phyloP scores from a whole-genome alignment of 305 asterid species.

The Ilex paraguariensis region DNA sequence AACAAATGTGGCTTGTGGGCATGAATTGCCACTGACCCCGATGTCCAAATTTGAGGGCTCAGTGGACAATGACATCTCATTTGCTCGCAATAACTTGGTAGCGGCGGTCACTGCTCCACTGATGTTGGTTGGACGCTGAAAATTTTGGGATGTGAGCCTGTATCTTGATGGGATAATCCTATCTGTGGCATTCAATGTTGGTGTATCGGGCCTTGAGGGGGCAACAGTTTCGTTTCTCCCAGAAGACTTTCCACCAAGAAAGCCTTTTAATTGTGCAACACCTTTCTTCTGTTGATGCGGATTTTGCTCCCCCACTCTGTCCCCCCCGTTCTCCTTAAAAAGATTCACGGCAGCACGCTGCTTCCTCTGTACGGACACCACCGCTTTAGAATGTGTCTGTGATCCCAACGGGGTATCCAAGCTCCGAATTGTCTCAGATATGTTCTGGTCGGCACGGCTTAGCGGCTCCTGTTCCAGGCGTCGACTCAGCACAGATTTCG shows the following conservation, averaged over 20 bases:
- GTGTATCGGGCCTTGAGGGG: constrained; percentile 64
- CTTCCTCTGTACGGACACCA: constrained; percentile 34
- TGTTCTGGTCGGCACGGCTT: constrained; percentile 3
- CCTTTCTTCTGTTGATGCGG: constrained; percentile 9
- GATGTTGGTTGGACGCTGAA: constrained; percentile 34
- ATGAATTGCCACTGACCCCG: not conserved
- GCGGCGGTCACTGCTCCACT: constrained; percentile 47
- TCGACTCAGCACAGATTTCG: constrained; percentile 54
- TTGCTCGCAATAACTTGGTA: constrained; percentile 46
- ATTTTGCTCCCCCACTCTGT: constrained; percentile 22
- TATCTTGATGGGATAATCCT: constrained; percentile 70
- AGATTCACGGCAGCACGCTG: constrained; percentile 33
- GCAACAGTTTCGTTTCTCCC: constrained; percentile 21
- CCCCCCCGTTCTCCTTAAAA: constrained; percentile 33
- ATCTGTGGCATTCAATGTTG: constrained; percentile 43
- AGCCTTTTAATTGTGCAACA: constrained; percentile 10
- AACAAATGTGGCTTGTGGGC: not conserved
- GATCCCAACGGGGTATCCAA: constrained; percentile 12
- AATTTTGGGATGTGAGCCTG: constrained; percentile 28
- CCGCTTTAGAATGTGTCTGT: not conserved
- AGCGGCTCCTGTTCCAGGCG: constrained; percentile 18
- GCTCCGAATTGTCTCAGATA: constrained; percentile 32
- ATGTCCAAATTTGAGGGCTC: not conserved
- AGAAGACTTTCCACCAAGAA: not conserved
- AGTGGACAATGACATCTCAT: not conserved